A percentile compares a stretch with the other conserved stretches of the same genome.
Evolutionary conservation across 176 grass and related monocot species (phyloP).

Genomic region (Cenchrus purpureus): DNA sequence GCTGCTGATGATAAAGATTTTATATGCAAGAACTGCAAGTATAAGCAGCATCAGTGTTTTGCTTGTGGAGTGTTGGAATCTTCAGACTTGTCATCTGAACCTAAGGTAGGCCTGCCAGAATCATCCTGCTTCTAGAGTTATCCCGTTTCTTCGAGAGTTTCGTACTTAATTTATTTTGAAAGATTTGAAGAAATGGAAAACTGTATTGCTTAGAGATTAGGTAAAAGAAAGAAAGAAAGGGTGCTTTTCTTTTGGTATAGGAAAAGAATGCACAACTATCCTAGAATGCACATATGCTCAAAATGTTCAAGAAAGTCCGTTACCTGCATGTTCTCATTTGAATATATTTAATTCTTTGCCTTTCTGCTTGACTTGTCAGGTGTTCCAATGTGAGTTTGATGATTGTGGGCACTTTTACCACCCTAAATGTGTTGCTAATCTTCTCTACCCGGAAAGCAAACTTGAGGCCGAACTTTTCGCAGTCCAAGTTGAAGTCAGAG

Average conservation of each 20-base stretch:
- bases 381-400: slow-evolving; percentile 59
- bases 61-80: slow-evolving; percentile 60
- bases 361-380: slow-evolving; percentile 45
- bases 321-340: slow-evolving; percentile 14
- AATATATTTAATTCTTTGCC: slow-evolving; percentile 22
- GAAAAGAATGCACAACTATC: neutral
- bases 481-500: slow-evolving; percentile 44
- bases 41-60: slow-evolving; percentile 67
- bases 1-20: slow-evolving; percentile 2
- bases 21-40: slow-evolving; percentile 56
- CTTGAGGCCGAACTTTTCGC: slow-evolving; percentile 20
- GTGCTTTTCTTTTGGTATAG: neutral
- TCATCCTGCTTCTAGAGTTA: slow-evolving; percentile 3
- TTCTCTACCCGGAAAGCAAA: slow-evolving; percentile 45
- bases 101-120: slow-evolving; percentile 35
- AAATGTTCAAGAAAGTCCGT: neutral
- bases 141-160: neutral
- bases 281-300: slow-evolving; percentile 1
- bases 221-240: neutral
- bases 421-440: slow-evolving; percentile 61
- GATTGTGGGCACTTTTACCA: slow-evolving; percentile 86
- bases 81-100: slow-evolving; percentile 36
- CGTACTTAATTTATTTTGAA: slow-evolving; percentile 16
- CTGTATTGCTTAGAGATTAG: slow-evolving; percentile 6
- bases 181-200: slow-evolving; percentile 14